Evolutionary conservation across 2,329 filamentous ascomycete species (phyloP).

Genomic region (Sclerotinia minor): DNA sequence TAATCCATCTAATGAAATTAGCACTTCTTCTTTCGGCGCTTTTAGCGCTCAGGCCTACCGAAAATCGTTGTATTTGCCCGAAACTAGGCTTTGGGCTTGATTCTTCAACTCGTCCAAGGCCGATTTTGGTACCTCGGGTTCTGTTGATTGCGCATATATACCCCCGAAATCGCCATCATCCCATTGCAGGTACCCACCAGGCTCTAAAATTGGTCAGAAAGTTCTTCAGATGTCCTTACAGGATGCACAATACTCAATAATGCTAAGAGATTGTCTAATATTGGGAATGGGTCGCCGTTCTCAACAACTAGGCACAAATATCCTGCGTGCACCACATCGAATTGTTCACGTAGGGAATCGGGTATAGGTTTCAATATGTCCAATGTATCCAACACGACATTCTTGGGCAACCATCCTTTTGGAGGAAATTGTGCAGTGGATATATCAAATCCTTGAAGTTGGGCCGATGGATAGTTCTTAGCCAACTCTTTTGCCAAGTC

Average conservation of each 20-base stretch:
- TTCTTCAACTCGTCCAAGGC: slow-evolving; percentile 5
- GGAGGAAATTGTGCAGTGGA: slow-evolving; percentile 10
- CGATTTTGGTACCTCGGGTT: not conserved
- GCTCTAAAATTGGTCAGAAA: not conserved
- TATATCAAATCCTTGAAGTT: slow-evolving; percentile 16
- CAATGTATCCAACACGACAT: not conserved
- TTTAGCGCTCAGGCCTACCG: not conserved
- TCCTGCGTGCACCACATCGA: not conserved
- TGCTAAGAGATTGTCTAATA: slow-evolving; percentile 10
- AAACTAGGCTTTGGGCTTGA: slow-evolving; percentile 5
- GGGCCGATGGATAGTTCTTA: not conserved
- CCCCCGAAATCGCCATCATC: slow-evolving; percentile 13
- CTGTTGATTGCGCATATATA: not conserved
- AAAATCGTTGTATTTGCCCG: not conserved
- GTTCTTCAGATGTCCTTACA: not conserved
- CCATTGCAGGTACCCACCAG: slow-evolving; percentile 15
- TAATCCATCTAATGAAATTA: not conserved
- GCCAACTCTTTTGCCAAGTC: slow-evolving; percentile 3
- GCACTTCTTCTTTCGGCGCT: not conserved
- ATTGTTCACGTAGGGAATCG: not conserved
- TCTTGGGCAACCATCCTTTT: not conserved
- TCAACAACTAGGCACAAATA: slow-evolving; percentile 11
- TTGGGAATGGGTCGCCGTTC: slow-evolving; percentile 9
- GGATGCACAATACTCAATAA: slow-evolving; percentile 3
- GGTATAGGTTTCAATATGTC: slow-evolving; percentile 14